Evolutionary conservation across 495 filamentous ascomycete genomes (phyloP).

Genomic region (Penicillium macrosclerotiorum): DNA sequence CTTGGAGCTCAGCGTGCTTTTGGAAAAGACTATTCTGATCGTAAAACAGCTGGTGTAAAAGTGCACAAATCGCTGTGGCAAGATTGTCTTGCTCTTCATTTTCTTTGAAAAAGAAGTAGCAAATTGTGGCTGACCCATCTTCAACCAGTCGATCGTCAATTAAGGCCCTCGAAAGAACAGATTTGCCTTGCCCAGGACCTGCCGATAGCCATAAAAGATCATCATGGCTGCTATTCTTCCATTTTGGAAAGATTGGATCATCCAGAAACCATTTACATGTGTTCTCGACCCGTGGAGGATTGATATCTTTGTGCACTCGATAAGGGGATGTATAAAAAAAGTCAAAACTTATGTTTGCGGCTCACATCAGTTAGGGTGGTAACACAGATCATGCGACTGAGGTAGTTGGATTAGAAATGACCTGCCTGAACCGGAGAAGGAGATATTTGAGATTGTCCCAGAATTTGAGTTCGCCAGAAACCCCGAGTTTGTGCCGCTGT

Average conservation of each 20-base stretch:
- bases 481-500: too few species aligned
- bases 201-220: conserved; percentile 2
- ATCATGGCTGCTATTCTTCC: not conserved
- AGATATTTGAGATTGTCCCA: too few species aligned
- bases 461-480: too few species aligned
- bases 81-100: not conserved
- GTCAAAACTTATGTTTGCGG: not conserved
- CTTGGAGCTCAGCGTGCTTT: not conserved
- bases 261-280: conserved; percentile 2
- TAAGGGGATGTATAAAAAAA: not conserved
- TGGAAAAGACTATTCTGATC: not conserved
- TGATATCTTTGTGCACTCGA: not conserved
- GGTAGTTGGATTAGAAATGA: too few species aligned
- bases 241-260: not conserved
- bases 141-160: not conserved
- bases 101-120: conserved; percentile 8
- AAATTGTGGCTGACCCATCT: not conserved
- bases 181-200: conserved; percentile 5
- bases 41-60: conserved; percentile 1
- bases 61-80: not conserved
- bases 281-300: not conserved
- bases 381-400: too few species aligned
- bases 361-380: too few species aligned
- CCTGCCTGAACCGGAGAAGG: too few species aligned
- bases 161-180: not conserved